Evolutionary conservation across 768 basidiomycete genomes (phyloP).

Genomic region (Paxillus ammoniavirescens): DNA sequence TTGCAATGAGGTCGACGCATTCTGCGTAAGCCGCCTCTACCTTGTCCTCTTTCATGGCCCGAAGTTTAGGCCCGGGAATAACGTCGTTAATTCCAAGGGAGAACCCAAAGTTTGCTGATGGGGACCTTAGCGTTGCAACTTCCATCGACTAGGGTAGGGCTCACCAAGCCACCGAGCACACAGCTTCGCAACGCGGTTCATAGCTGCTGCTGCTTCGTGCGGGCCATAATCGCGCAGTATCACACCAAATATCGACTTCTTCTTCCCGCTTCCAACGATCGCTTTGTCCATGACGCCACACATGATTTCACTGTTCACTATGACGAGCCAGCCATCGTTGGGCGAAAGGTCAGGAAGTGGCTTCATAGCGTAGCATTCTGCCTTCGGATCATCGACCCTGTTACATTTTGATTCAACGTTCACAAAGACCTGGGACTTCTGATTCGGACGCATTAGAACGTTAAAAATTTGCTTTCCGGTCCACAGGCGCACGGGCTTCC

Average conservation of each 20-base stretch:
- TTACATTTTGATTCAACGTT: conserved; percentile 97
- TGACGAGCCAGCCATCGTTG: conserved; percentile 96
- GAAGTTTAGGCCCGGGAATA: conserved; percentile 87
- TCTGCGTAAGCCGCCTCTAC: conserved; percentile 88
- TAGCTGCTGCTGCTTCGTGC: conserved; percentile 89
- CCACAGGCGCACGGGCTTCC: conserved; percentile 93
- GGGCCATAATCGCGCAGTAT: conserved; percentile 97
- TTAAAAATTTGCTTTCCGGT: conserved; percentile 99
- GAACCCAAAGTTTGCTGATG: conserved; percentile 91
- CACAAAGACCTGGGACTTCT: conserved; percentile 74
- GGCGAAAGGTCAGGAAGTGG: conserved; percentile 84
- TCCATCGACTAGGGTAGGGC: conserved; percentile 19
- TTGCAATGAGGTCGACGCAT: conserved; percentile 83
- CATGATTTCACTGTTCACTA: conserved; percentile 98
- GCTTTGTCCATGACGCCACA: conserved; percentile 99
- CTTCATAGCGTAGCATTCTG: conserved; percentile 61
- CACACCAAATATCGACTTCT: conserved; percentile 98
- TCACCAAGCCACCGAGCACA: conserved; percentile 90
- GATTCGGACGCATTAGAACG: conserved; percentile 94
- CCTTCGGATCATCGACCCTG: conserved; percentile 76
- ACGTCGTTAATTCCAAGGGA: conserved; percentile 99
- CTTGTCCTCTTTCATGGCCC: conserved; percentile 75
- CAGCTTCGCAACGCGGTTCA: conserved; percentile 95
- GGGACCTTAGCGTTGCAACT: conserved; percentile 9
- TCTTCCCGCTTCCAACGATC: conserved; percentile 96